A percentile compares a stretch with the other conserved stretches of the same genome.
phyloP scores from a whole-genome alignment of 139 green algal species.

The Coelastrella sp. region DNA sequence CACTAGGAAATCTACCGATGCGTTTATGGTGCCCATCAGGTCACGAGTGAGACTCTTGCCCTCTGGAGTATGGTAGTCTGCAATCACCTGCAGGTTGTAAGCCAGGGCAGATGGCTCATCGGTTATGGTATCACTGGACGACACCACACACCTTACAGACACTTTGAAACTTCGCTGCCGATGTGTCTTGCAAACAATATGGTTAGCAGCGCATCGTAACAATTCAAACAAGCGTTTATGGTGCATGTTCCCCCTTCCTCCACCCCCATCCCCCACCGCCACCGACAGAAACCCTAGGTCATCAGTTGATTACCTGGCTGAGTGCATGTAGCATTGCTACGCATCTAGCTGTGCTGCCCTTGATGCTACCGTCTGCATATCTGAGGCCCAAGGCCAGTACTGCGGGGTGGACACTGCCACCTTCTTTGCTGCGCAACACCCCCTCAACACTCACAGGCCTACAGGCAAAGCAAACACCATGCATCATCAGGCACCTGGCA shows the following conservation, averaged over 20 bases:
- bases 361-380: conserved; percentile 84
- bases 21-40: conserved; percentile 83
- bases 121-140: too few species aligned
- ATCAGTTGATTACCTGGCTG: conserved; percentile 70
- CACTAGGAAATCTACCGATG: conserved; percentile 89
- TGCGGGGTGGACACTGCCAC: conserved; percentile 71
- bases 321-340: conserved; percentile 92
- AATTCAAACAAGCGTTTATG: too few species aligned
- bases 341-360: conserved; percentile 86
- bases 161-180: too few species aligned
- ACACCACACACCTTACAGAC: too few species aligned
- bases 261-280: too few species aligned
- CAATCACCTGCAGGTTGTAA: conserved; percentile 83
- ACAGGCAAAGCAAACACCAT: too few species aligned
- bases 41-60: conserved; percentile 84
- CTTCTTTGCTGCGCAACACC: conserved; percentile 51
- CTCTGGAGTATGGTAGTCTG: conserved; percentile 82
- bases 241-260: too few species aligned
- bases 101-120: too few species aligned
- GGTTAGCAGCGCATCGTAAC: too few species aligned
- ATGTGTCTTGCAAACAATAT: too few species aligned
- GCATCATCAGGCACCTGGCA: too few species aligned
- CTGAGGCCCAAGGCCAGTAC: conserved; percentile 87
- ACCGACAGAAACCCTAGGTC: too few species aligned
- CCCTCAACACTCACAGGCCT: conserved; percentile 48